phyloP scores from a whole-genome alignment of 2,329 filamentous ascomycete species.

The Colletotrichum godetiae region DNA sequence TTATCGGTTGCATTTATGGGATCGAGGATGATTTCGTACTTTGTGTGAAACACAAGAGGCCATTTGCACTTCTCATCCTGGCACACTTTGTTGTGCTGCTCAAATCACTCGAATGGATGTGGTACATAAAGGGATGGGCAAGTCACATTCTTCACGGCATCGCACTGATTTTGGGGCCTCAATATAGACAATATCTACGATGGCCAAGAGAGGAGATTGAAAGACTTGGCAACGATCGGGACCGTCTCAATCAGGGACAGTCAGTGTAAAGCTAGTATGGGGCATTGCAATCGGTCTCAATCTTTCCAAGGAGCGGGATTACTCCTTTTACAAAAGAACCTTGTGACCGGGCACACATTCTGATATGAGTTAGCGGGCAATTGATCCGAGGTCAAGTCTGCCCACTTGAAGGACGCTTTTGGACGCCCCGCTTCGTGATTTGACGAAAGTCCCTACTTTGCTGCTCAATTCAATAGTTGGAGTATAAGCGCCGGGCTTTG shows the following conservation, averaged over 20 bases:
- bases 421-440: background rate
- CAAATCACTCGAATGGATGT: slow-evolving; percentile 32
- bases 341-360: background rate
- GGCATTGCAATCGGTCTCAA: background rate
- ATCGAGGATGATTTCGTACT: slow-evolving; percentile 27
- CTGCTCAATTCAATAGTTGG: background rate
- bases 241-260: background rate
- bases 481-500: background rate
- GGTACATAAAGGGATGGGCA: slow-evolving; percentile 39
- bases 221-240: slow-evolving; percentile 13
- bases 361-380: background rate
- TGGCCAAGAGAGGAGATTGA: slow-evolving; percentile 41
- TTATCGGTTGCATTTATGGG: slow-evolving; percentile 35
- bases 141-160: slow-evolving; percentile 26
- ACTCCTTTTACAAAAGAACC: background rate
- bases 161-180: slow-evolving; percentile 10
- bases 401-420: background rate
- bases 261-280: background rate
- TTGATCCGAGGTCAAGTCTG: background rate
- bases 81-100: slow-evolving; percentile 37
- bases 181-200: slow-evolving; percentile 27
- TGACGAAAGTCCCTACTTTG: background rate
- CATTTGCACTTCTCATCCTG: slow-evolving; percentile 34
- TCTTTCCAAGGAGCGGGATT: no score
- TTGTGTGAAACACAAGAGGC: slow-evolving; percentile 24